Conservation (phyloP, 352 stramenopile species). For the Pythium coloratum region DNA sequence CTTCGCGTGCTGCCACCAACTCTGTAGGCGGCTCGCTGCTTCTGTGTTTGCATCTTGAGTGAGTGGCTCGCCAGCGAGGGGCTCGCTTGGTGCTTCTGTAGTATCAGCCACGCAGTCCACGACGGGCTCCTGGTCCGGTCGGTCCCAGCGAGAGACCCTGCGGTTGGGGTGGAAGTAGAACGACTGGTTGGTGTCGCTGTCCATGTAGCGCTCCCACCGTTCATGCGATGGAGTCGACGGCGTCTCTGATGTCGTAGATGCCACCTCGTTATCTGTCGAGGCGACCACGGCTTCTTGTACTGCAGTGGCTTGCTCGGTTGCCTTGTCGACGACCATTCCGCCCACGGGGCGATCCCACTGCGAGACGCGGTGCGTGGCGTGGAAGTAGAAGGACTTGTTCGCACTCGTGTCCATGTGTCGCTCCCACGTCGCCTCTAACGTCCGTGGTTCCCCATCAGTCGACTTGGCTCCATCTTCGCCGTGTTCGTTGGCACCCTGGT, state of each 20-base stretch:
- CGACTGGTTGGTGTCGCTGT: slow-evolving; percentile 45
- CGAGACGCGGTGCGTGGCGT: slow-evolving; percentile 9
- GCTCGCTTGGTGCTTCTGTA: not conserved
- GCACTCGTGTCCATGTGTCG: slow-evolving; percentile 22
- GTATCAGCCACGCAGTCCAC: slow-evolving; percentile 1
- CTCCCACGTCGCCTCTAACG: not conserved
- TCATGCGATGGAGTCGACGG: not conserved
- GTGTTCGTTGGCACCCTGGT: too few species aligned
- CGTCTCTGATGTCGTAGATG: not conserved
- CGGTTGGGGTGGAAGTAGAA: slow-evolving; percentile 52
- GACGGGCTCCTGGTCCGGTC: slow-evolving; percentile 6
- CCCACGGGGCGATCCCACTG: slow-evolving; percentile 22
- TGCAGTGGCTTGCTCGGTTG: not conserved
- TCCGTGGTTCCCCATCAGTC: not conserved
- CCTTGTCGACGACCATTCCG: slow-evolving; percentile 7
- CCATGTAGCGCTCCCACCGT: slow-evolving; percentile 56
- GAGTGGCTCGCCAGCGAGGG: not conserved
- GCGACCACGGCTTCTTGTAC: not conserved
- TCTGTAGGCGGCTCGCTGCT: not conserved
- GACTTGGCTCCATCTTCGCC: not conserved
- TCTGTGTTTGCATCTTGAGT: not conserved
- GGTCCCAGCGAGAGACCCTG: slow-evolving; percentile 40
- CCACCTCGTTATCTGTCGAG: not conserved
- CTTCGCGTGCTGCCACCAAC: slow-evolving; percentile 2
- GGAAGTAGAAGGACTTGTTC: slow-evolving; percentile 30